Base-by-base conservation (phyloP, 129 eudicot species). In the Lonicera japonica region DNA sequence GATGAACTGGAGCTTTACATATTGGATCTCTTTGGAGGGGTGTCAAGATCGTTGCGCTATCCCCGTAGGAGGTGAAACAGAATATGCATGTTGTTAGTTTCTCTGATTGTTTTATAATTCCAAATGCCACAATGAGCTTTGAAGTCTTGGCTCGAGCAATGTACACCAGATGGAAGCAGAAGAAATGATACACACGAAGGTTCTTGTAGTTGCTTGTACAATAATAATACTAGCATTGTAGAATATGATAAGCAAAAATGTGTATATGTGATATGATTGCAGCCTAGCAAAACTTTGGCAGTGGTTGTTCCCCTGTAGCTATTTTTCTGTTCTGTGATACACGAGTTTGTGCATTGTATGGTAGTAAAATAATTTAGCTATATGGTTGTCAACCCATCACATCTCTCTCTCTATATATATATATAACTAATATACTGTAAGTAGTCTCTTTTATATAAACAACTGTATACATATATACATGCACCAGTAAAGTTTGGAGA, bases 11-110 rank as follows among this genome's bases (percentile, higher is more conserved):
- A 66, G 63, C 52, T 58, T 6, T 56, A 70, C 36, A 52, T 83
- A 20, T 18, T 65, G 71, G 83, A 80, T 68, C 78, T 83, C 24
- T 78, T 80, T 68, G 81, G 70, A 40, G 90, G 86, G 45, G 70
- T 80, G 11, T 56, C 66, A 9, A 70, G 69, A 65, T 76, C 83
- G 8, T 40, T 79, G 70, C 62, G 62, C 21, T 66, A 34, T 61
- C 50, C 59, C 5, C 43, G 80, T 43, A 70, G 62, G 66, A 68
- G 79, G 50, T 71, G 71, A 69, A 43, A 23, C 46, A 4, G 16
- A 58, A 34, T 11, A 0, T 16, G 45, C 22, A 12, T n/a, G 4
- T 12, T 23, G 1, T 24, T 56, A 11, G 5, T 57, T 57, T 57
- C 19, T 25, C 16, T 23, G 20, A 57, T 57, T 57, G 43, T 25